These are phyloP conservation scores for Debaryomyces nepalensis DNA, from an alignment of 1,139 yeast species.

Conservation along the genomic window DNA sequence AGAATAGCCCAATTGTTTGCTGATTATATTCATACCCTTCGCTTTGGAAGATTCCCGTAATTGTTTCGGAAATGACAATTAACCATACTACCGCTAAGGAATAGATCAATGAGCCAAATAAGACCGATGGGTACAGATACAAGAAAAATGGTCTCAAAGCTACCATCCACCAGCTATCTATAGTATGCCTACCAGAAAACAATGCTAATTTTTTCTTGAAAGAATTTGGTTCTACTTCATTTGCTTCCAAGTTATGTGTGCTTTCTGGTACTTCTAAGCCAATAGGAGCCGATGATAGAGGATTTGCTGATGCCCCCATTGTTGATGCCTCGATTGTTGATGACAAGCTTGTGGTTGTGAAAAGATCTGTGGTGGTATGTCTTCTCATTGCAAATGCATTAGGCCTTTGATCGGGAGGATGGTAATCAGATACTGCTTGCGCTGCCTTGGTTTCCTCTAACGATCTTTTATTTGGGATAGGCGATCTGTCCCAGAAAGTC, in stretches of 20 bases:
- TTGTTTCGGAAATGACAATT: constrained; percentile 62
- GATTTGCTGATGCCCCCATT: constrained; percentile 14
- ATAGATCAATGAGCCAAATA: constrained; percentile 58
- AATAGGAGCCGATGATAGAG: constrained; percentile 20
- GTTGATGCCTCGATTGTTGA: constrained; percentile 22
- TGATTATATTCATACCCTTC: constrained; percentile 52
- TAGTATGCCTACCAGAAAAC: constrained; percentile 50
- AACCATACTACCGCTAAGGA: constrained; percentile 67
- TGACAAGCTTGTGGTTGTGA: constrained; percentile 25
- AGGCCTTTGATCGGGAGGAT: constrained; percentile 36
- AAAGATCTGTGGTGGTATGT: constrained; percentile 23
- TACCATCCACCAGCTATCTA: constrained; percentile 62
- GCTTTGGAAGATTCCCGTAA: constrained; percentile 52
- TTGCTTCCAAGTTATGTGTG: not conserved
- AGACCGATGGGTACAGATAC: constrained; percentile 54
- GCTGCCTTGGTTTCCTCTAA: constrained; percentile 55
- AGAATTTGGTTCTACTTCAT: constrained; percentile 13
- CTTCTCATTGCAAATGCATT: constrained; percentile 37
- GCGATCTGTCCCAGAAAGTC: constrained; percentile 66
- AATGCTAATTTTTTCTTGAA: constrained; percentile 29
- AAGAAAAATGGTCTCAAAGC: constrained; percentile 60
- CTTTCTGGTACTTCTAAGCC: constrained; percentile 22
- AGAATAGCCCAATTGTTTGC: constrained; percentile 59
- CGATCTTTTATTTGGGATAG: constrained; percentile 55
- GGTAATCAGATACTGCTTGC: constrained; percentile 37